Percentiles rank a stretch among this genome's conserved stretches.
These are phyloP conservation scores for Phanerochaete sordida DNA, from an alignment of 768 basidiomycete species.

Conservation along the genomic window DNA sequence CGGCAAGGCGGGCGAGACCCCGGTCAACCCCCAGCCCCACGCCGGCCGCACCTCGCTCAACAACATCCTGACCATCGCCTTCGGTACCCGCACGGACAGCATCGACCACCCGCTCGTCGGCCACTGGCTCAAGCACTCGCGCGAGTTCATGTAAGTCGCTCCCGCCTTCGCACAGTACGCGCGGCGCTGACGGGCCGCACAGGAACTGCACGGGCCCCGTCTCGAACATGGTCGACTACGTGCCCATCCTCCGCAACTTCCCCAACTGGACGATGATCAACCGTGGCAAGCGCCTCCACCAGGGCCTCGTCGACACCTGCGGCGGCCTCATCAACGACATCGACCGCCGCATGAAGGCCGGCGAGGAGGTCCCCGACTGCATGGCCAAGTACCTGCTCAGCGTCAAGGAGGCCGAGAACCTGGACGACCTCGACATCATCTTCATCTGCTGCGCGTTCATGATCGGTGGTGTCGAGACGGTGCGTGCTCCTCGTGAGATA, in stretches of 20 bases:
- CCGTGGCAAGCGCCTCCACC: slow-evolving; percentile 37
- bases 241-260: slow-evolving; percentile 37
- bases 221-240: slow-evolving; percentile 43
- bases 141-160: slow-evolving; percentile 39
- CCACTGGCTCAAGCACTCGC: slow-evolving; percentile 34
- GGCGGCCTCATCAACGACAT: slow-evolving; percentile 37
- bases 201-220: slow-evolving; percentile 42
- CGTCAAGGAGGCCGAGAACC: slow-evolving; percentile 24
- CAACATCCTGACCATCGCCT: slow-evolving; percentile 43
- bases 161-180: not conserved
- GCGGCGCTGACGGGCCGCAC: not conserved
- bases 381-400: slow-evolving; percentile 36
- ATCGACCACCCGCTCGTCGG: slow-evolving; percentile 36
- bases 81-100: slow-evolving; percentile 38
- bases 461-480: slow-evolving; percentile 43
- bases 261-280: slow-evolving; percentile 32
- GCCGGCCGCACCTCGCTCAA: slow-evolving; percentile 32
- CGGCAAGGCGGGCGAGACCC: slow-evolving; percentile 26
- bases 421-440: slow-evolving; percentile 37
- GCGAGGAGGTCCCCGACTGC: slow-evolving; percentile 41
- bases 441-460: slow-evolving; percentile 41
- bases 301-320: slow-evolving; percentile 34
- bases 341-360: slow-evolving; percentile 31
- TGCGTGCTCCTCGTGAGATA: too few relatives aligned
- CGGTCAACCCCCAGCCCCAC: slow-evolving; percentile 36